Conservation (phyloP, 2,329 filamentous ascomycete species). For the Rutstroemia sydowiana region DNA sequence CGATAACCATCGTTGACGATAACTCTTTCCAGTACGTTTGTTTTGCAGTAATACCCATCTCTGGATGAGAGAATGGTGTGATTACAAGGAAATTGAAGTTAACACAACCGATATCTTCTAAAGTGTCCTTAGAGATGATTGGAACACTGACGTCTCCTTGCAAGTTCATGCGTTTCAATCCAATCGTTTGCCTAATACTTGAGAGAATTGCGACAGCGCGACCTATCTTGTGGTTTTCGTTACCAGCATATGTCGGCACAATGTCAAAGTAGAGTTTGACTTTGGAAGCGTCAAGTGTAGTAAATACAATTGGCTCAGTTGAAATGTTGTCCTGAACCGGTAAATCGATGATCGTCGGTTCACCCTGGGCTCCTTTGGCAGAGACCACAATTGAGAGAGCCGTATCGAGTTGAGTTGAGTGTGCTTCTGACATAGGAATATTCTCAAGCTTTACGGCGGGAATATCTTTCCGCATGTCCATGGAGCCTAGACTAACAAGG, state of each 20-base stretch:
- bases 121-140: constrained; percentile 62
- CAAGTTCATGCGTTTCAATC: constrained; percentile 79
- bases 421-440: constrained; percentile 80
- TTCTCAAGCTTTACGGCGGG: constrained; percentile 80
- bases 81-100: constrained; percentile 97
- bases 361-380: constrained; percentile 75
- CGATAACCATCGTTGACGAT: constrained; percentile 75
- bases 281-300: constrained; percentile 65
- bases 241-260: constrained; percentile 88
- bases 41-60: constrained; percentile 83
- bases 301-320: constrained; percentile 90
- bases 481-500: constrained; percentile 85
- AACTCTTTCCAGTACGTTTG: constrained; percentile 97
- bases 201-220: constrained; percentile 83
- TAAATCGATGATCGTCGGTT: constrained; percentile 82
- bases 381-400: constrained; percentile 87
- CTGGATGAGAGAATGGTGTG: constrained; percentile 87
- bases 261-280: constrained; percentile 93
- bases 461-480: constrained; percentile 80
- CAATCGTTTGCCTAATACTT: constrained; percentile 74
- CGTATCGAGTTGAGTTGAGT: constrained; percentile 89
- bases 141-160: constrained; percentile 91
- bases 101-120: constrained; percentile 89
- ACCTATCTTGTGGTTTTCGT: constrained; percentile 80
- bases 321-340: constrained; percentile 90